Conservation (phyloP, 2,329 filamentous ascomycete species). For the Nemania serpens region DNA sequence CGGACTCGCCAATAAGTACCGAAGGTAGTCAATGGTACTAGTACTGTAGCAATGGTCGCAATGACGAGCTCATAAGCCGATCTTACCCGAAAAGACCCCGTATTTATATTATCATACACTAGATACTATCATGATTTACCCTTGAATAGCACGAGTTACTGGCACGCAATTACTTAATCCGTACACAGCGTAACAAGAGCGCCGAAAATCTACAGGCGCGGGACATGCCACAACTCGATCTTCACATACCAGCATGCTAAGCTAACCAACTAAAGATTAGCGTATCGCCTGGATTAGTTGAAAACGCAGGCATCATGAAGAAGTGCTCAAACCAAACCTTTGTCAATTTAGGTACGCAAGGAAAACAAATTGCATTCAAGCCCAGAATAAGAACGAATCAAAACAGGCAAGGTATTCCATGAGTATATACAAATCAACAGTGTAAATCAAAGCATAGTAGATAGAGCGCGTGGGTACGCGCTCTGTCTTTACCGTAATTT, state of each 20-base stretch:
- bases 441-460: background rate
- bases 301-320: background rate
- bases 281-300: conserved; percentile 14
- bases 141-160: background rate
- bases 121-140: background rate
- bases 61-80: background rate
- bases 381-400: background rate
- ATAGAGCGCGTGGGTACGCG: background rate
- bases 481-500: background rate
- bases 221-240: background rate
- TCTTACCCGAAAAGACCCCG: background rate
- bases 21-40: background rate
- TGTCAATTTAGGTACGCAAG: background rate
- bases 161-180: no score
- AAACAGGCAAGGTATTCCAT: background rate
- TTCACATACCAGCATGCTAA: no score
- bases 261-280: conserved; percentile 3
- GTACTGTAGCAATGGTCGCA: conserved; percentile 4
- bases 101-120: background rate
- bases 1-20: background rate
- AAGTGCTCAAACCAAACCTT: conserved; percentile 1
- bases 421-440: background rate
- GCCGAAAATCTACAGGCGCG: background rate
- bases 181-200: no score
- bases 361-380: background rate